Conservation (phyloP, 2,329 filamentous ascomycete genomes). For the Phyllosticta citrichinensis region DNA sequence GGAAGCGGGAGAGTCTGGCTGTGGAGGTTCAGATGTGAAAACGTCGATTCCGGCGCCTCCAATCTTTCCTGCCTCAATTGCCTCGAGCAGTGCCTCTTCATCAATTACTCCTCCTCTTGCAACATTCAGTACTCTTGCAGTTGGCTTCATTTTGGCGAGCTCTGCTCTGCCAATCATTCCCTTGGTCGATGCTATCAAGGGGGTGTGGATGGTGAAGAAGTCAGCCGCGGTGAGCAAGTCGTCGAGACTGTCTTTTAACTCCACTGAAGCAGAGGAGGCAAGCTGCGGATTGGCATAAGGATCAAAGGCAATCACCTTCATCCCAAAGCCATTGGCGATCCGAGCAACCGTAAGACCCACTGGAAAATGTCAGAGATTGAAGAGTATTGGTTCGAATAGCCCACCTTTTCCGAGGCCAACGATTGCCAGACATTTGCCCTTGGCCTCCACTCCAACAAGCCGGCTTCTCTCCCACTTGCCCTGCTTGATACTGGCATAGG, state of each 20-base stretch:
- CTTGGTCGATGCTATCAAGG: slow-evolving; percentile 64
- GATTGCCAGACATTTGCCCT: slow-evolving; percentile 65
- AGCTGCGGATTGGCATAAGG: slow-evolving; percentile 69
- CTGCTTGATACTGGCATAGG: slow-evolving; percentile 57
- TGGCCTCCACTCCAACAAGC: slow-evolving; percentile 67
- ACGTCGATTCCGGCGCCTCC: slow-evolving; percentile 72
- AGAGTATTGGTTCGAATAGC: not conserved
- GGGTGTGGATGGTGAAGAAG: slow-evolving; percentile 74
- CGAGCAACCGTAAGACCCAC: slow-evolving; percentile 69
- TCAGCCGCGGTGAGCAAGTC: slow-evolving; percentile 58
- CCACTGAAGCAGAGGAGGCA: slow-evolving; percentile 57
- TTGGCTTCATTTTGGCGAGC: slow-evolving; percentile 60
- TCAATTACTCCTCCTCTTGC: slow-evolving; percentile 74
- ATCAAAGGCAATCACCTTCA: slow-evolving; percentile 65
- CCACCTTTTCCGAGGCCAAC: slow-evolving; percentile 69
- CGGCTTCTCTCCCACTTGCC: slow-evolving; percentile 67
- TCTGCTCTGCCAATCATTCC: slow-evolving; percentile 62
- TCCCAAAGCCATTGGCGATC: slow-evolving; percentile 67
- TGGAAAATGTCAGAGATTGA: slow-evolving; percentile 17
- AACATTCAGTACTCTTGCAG: slow-evolving; percentile 67
- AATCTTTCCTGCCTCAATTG: slow-evolving; percentile 60
- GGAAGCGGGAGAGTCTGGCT: slow-evolving; percentile 48
- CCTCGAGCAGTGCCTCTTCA: slow-evolving; percentile 60
- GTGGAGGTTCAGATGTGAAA: slow-evolving; percentile 64
- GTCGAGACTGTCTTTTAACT: slow-evolving; percentile 46